Evolutionary conservation across 441 rosid species (phyloP).

Genomic region (Erysimum pusillum): DNA sequence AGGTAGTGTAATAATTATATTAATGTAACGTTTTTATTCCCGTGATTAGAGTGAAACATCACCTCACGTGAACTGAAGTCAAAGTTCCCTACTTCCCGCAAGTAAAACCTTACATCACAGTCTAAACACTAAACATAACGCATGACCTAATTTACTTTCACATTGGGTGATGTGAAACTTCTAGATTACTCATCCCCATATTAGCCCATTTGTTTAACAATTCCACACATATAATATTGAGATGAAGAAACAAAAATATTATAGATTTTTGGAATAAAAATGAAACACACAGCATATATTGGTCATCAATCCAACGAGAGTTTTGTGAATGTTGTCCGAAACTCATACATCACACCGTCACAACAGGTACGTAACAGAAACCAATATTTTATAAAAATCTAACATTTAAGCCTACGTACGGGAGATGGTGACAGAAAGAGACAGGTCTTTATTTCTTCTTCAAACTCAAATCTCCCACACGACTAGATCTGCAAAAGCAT

Average conservation of each 20-base stretch:
- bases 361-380: slow-evolving; percentile 41
- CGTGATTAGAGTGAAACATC: slow-evolving; percentile 35
- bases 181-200: slow-evolving; percentile 42
- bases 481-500: slow-evolving; percentile 66
- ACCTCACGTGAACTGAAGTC: slow-evolving; percentile 43
- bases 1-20: slow-evolving; percentile 1
- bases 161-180: slow-evolving; percentile 42
- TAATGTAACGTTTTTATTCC: slow-evolving; percentile 41
- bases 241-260: slow-evolving; percentile 30
- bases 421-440: slow-evolving; percentile 34
- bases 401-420: slow-evolving; percentile 44
- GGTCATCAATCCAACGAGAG: slow-evolving; percentile 35
- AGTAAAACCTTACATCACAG: slow-evolving; percentile 39
- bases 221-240: slow-evolving; percentile 1
- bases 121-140: slow-evolving; percentile 46
- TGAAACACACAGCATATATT: slow-evolving; percentile 35
- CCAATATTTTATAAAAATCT: slow-evolving; percentile 35
- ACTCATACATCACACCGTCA: slow-evolving; percentile 42
- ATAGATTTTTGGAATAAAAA: slow-evolving; percentile 14
- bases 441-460: slow-evolving; percentile 35
- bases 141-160: slow-evolving; percentile 46
- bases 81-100: slow-evolving; percentile 47
- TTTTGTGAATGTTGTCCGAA: slow-evolving; percentile 38
- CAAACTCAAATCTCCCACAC: slow-evolving; percentile 48
- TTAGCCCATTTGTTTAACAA: neutral